phyloP scores from a whole-genome alignment of 192 early-diverging fungal species.

The Gonapodya prolifera region DNA sequence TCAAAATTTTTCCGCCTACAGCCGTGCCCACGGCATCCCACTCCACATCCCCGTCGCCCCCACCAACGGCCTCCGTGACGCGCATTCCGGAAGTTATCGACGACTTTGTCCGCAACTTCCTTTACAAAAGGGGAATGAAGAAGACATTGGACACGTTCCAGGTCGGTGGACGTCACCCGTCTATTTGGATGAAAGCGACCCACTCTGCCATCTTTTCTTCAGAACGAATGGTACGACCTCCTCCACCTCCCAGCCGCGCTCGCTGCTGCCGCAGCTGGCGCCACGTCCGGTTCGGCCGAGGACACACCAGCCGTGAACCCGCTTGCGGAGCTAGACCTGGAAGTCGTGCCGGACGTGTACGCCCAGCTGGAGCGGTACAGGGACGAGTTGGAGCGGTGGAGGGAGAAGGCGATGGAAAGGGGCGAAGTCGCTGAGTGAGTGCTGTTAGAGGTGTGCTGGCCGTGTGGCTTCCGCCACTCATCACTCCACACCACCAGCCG shows the following conservation, averaged over 20 bases:
- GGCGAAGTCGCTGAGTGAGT: constrained; percentile 41
- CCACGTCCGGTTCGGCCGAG: constrained; percentile 23
- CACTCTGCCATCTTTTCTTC: background rate
- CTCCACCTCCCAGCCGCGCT: too few species aligned
- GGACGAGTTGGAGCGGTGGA: constrained; percentile 29
- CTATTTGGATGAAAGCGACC: constrained; percentile 2
- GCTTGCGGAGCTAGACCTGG: too few species aligned
- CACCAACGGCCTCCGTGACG: too few species aligned
- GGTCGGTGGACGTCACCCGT: constrained; percentile 12
- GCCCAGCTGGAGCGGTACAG: constrained; percentile 33
- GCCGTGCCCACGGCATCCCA: too few species aligned
- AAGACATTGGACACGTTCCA: constrained; percentile 42
- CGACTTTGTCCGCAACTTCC: constrained; percentile 42
- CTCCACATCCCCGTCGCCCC: too few species aligned
- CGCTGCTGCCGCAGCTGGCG: too few species aligned
- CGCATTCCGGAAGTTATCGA: constrained; percentile 48
- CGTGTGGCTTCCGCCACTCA: background rate
- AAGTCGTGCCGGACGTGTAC: constrained; percentile 47
- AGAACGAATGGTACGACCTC: constrained; percentile 50
- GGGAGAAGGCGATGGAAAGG: constrained; percentile 35
- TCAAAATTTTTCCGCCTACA: too few species aligned
- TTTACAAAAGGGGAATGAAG: constrained; percentile 32
- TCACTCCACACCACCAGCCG: constrained; percentile 20
- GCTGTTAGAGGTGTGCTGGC: background rate
- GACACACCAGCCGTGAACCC: constrained; percentile 25